Base-by-base conservation (phyloP, 345 rosid species). In the Dipteronia dyeriana region DNA sequence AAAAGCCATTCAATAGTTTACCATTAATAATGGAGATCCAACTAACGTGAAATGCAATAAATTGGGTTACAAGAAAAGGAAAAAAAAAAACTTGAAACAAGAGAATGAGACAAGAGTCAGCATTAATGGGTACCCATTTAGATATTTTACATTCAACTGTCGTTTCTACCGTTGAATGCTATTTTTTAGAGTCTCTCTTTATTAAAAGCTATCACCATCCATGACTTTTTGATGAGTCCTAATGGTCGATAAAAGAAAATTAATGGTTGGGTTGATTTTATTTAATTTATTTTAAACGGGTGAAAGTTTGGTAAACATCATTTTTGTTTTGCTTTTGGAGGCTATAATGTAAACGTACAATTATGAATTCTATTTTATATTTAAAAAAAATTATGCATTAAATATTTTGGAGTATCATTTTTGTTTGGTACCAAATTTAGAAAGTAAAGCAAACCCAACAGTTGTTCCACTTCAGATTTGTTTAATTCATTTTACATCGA, bases 151-250 rank as follows among this genome's bases (percentile, higher is more conserved):
- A 34, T 34, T 34, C 38, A 73, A 60, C 57, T 41, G 56, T 14
- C 67, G 9, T 74, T 74, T 12, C 23, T 14, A 67, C 17, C 9
- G 31, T 73, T 73, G 67, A 73, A 70, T 72, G 75, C 54, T 45
- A 5, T 3, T 65, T 65, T 38, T 20, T 23, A 13, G 2, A 14
- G 65, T 2, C 19, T 26, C 39, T 13, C 20, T 22, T 19, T 20
- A 12, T 34, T 19, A n/a, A 19, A 34, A 66, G 9, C 45, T 7
- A 11, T 34, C 63, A 59, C 63, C 26, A 20, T 20, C 22, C 63
- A 19, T 7, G 57, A 53, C 16, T 14, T n/a, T 53, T 20, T 53
- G 20, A 16, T 53, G 7, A 4, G 12, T 12, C 63, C 63, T n/a
- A 25, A 74, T 2, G 22, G 68, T 62, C 68, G 43, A 45, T 11